phyloP scores from a whole-genome alignment of 2,329 filamentous ascomycete genomes.

The Nemania sp. region DNA sequence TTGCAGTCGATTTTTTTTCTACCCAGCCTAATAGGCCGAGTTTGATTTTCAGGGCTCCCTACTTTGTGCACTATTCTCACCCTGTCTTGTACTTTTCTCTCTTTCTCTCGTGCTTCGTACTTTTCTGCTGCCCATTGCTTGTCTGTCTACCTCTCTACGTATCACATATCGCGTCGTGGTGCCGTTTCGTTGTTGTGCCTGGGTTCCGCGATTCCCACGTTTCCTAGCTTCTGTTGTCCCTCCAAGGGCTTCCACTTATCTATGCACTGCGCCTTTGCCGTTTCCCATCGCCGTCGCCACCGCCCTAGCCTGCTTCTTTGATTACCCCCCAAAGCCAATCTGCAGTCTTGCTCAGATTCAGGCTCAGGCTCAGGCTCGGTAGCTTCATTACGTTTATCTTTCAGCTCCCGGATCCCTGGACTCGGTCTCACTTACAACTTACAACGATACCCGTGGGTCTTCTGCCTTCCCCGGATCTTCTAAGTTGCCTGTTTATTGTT shows the following conservation, averaged over 20 bases:
- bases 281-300: constrained; percentile 9
- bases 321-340: constrained; percentile 7
- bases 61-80: no score
- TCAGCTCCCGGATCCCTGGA: constrained; percentile 26
- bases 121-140: no score
- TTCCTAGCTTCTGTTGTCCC: constrained; percentile 16
- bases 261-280: constrained; percentile 15
- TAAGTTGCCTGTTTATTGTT: constrained; percentile 22
- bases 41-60: no score
- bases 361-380: constrained; percentile 7
- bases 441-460: constrained; percentile 24
- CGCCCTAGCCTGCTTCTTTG: constrained; percentile 13
- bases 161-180: constrained; percentile 18
- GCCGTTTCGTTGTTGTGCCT: no score
- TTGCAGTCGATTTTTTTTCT: constrained; percentile 26
- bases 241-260: constrained; percentile 14
- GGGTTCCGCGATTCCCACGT: constrained; percentile 26
- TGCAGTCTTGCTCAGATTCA: constrained; percentile 6
- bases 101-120: no score
- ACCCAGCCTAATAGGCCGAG: constrained; percentile 18
- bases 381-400: constrained; percentile 21
- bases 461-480: constrained; percentile 30
- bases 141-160: constrained; percentile 12
- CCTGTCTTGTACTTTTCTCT: no score
- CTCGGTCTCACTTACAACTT: constrained; percentile 30